Conservation (phyloP, 2,329 filamentous ascomycete genomes). For the Cladosporium velox region DNA sequence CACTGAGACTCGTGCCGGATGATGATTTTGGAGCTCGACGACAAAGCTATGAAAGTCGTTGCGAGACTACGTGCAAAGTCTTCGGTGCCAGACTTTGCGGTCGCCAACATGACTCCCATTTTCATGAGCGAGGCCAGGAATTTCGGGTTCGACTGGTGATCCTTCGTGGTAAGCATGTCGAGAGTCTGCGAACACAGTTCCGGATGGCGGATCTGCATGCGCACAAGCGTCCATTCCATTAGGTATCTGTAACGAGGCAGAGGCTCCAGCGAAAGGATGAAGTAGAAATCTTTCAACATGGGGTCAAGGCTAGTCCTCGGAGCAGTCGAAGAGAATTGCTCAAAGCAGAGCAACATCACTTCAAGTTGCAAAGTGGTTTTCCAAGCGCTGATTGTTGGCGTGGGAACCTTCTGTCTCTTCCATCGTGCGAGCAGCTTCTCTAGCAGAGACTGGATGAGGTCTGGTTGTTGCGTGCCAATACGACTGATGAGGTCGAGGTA, state of each 20-base stretch:
- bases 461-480: conserved; percentile 32
- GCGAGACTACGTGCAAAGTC: conserved; percentile 44
- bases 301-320: conserved; percentile 24
- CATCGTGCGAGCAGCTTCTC: conserved; percentile 39
- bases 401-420: conserved; percentile 45
- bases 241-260: conserved; percentile 51
- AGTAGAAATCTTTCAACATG: conserved; percentile 43
- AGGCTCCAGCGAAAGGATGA: conserved; percentile 48
- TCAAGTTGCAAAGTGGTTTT: conserved; percentile 53
- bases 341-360: conserved; percentile 46
- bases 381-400: conserved; percentile 50
- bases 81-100: conserved; percentile 39
- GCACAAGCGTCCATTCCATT: conserved; percentile 51
- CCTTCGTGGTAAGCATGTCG: conserved; percentile 40
- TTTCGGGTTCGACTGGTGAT: conserved; percentile 51
- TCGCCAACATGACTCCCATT: conserved; percentile 46
- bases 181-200: conserved; percentile 39
- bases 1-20: conserved; percentile 57
- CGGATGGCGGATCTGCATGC: conserved; percentile 43
- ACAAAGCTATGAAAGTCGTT: conserved; percentile 46
- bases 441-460: conserved; percentile 36
- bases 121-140: conserved; percentile 52
- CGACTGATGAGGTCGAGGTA: conserved; percentile 49
- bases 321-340: conserved; percentile 34
- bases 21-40: conserved; percentile 52